A percentile compares a stretch with the other conserved stretches of the same genome.
Conservation (phyloP, 2,329 filamentous ascomycete genomes). For the Claviceps purpurea region DNA sequence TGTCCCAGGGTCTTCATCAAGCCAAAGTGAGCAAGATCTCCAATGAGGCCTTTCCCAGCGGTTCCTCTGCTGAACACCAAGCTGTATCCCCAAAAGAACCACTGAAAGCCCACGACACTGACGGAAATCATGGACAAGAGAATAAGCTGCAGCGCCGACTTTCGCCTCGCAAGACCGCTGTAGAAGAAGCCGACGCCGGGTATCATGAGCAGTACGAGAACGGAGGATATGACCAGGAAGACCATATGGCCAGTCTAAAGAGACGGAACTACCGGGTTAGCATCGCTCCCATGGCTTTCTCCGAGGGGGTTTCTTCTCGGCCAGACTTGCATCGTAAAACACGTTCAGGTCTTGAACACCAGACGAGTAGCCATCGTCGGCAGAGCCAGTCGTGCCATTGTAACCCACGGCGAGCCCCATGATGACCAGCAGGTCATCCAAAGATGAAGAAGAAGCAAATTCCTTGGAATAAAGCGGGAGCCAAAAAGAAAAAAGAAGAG, state of each 20-base stretch:
- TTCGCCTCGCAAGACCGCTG: slow-evolving; percentile 75
- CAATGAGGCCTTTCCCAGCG: slow-evolving; percentile 60
- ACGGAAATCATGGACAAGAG: slow-evolving; percentile 75
- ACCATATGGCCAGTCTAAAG: slow-evolving; percentile 63
- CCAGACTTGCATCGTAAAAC: slow-evolving; percentile 57
- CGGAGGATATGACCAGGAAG: slow-evolving; percentile 65
- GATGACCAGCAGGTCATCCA: slow-evolving; percentile 1
- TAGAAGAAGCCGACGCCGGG: slow-evolving; percentile 93
- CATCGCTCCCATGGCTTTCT: neutral
- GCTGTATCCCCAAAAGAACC: slow-evolving; percentile 94
- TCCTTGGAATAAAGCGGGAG: no score
- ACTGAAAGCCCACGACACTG: slow-evolving; percentile 73
- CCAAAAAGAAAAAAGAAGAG: no score
- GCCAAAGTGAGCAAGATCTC: slow-evolving; percentile 69
- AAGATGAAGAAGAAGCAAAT: neutral
- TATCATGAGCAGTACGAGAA: slow-evolving; percentile 82
- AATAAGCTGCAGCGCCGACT: slow-evolving; percentile 76
- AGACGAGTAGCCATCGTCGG: slow-evolving; percentile 37
- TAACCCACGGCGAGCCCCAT: slow-evolving; percentile 24
- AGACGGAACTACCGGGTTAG: neutral
- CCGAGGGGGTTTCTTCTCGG: no score
- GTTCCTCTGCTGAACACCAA: slow-evolving; percentile 64
- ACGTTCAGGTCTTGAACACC: slow-evolving; percentile 61
- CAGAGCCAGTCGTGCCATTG: slow-evolving; percentile 35
- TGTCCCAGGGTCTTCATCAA: slow-evolving; percentile 63